Evolutionary conservation across 768 basidiomycete genomes (phyloP).

Genomic region (Tulasnella sp.): DNA sequence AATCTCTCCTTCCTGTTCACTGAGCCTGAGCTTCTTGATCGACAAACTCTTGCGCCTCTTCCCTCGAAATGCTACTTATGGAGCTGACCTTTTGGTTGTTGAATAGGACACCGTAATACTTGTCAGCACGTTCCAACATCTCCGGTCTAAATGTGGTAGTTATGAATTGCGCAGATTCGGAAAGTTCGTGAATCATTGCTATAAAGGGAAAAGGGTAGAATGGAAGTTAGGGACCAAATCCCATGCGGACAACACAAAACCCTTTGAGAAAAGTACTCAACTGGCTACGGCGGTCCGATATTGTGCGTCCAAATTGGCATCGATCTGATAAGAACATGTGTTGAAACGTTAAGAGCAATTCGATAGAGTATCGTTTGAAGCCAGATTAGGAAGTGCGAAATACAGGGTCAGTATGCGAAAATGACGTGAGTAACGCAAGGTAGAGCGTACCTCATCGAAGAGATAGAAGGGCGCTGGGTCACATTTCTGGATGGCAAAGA

Average conservation of each 20-base stretch:
- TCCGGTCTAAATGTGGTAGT: conserved; percentile 97
- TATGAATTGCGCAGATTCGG: conserved; percentile 85
- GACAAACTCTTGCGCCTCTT: conserved; percentile 89
- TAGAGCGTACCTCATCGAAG: conserved; percentile 97
- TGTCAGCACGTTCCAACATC: conserved; percentile 90
- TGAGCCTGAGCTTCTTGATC: conserved; percentile 33
- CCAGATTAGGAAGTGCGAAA: too few relatives aligned
- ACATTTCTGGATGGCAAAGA: conserved; percentile 98
- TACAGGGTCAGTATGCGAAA: background rate
- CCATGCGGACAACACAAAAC: background rate
- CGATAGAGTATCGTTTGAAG: too few relatives aligned
- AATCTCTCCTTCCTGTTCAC: too few relatives aligned
- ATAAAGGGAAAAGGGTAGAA: background rate
- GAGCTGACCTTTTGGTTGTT: conserved; percentile 91
- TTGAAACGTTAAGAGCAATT: too few relatives aligned
- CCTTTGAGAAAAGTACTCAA: conserved; percentile 31
- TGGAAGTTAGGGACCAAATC: background rate
- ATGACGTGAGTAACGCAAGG: background rate
- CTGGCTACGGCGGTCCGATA: conserved; percentile 94
- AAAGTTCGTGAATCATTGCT: conserved; percentile 91
- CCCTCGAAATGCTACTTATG: conserved; percentile 72
- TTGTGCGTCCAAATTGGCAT: conserved; percentile 91
- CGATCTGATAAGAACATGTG: conserved; percentile 68
- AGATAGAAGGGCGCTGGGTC: conserved; percentile 98
- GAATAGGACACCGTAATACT: conserved; percentile 94